Conservation (phyloP, 306 rosid genomes). For the Cucumis sativus region DNA sequence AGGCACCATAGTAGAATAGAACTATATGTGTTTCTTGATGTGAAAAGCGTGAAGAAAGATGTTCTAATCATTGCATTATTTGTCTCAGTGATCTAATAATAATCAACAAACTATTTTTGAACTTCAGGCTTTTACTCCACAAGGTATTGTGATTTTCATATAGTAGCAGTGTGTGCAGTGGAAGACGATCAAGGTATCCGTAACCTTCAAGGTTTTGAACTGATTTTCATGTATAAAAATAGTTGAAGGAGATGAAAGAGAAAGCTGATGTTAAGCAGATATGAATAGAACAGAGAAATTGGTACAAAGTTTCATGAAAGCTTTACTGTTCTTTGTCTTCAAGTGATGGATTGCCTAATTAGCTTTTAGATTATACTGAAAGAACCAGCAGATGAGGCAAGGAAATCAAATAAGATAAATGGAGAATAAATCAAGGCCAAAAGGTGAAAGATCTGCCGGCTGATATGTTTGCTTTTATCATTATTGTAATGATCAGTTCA, state of each 20-base stretch:
- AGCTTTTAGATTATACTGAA: neutral
- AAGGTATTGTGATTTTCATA: neutral
- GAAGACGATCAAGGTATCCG: neutral
- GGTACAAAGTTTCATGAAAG: neutral
- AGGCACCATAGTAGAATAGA: neutral
- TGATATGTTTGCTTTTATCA: constrained; percentile 5
- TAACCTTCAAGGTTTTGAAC: neutral
- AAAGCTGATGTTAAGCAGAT: neutral
- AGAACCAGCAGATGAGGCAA: neutral
- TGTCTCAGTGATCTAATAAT: neutral
- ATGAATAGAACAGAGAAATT: neutral
- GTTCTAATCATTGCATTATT: neutral
- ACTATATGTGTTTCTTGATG: neutral
- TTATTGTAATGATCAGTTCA: neutral
- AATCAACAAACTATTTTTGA: neutral
- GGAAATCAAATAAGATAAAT: neutral
- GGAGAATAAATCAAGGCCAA: constrained; percentile 2
- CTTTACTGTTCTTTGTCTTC: neutral
- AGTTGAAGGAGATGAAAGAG: neutral
- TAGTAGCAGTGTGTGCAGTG: neutral
- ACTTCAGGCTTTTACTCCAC: neutral
- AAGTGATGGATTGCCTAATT: neutral
- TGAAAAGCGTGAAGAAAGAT: neutral
- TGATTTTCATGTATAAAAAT: neutral
- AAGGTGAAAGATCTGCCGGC: constrained; percentile 3